Evolutionary conservation across 306 rosid species (phyloP), one percentile per base, ranked within the genome.

Genomic region (Quillaja saponaria): DNA sequence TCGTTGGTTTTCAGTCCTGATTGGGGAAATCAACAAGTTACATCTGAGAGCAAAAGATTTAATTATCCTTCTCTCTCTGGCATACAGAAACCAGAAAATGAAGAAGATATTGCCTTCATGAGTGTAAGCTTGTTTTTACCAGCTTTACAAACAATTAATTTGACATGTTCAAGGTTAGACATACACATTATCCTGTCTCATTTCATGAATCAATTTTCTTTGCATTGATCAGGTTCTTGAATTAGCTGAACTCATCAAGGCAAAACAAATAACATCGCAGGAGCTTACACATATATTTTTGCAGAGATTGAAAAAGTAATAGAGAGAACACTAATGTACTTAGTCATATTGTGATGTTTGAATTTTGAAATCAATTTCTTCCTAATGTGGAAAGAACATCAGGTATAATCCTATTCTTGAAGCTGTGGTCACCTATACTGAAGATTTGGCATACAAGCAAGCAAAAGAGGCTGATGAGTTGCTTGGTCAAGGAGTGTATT

Each of bases 51-150:
- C 35, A 49, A 65, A 74, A 85, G 54, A 45, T 87, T 87, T 72
- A 69, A 15, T 6, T 74, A 76, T 64, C 90, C 96, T 58, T 60
- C 76, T 49, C 28, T 55, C 17, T 12, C 56, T 16, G 61, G 64
- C 49, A 69, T 69, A 33, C 61, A 59, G 68, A 85, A 71, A 66
- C 97, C 97, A 13, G 51, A 63, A 50, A 77, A 78, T 52, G 90
- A 87, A 51, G 84, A 87, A 55, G 96, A 83, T 34, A 69, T 90
- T 62, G 90, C 87, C 20, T 87, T 81, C 64, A 80, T 90, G 82
- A 83, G 68, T 66, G 96, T 87, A 67, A 69, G 84, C 77, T 25
- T 57, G 13, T 63, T 45, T 62, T 51, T 40, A 9, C 19, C 20
- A 35, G 48, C 34, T 20, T 25, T 2, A 4, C 4, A 25, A 4